A percentile compares a stretch with the other conserved stretches of the same genome.
Conservation (phyloP, 345 rosid species). For the Firmiana major region DNA sequence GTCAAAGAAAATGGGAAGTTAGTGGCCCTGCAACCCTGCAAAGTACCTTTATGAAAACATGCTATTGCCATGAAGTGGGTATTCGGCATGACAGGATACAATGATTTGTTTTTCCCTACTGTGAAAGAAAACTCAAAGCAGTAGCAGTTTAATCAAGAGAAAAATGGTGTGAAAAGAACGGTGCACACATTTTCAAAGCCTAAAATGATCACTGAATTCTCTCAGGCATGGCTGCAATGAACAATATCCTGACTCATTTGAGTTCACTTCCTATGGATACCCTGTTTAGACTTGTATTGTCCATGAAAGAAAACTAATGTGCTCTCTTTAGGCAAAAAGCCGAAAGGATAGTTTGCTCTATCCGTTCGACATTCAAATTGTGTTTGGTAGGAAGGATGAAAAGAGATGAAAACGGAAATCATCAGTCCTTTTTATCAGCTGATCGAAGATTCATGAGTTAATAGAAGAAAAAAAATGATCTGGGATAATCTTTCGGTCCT, state of each 20-base stretch:
- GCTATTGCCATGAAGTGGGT: not conserved
- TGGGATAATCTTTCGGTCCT: not conserved
- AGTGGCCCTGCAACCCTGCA: not conserved
- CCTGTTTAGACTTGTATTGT: no score
- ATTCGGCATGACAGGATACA: conserved; percentile 6
- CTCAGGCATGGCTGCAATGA: not conserved
- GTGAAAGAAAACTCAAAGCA: not conserved
- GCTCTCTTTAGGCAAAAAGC: no score
- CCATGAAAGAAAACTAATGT: no score
- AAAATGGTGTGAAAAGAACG: not conserved
- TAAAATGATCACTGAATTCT: not conserved
- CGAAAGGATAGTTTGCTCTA: no score
- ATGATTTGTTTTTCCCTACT: not conserved
- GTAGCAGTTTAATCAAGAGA: not conserved
- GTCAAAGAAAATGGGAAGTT: not conserved
- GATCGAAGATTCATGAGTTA: no score
- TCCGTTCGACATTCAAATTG: no score
- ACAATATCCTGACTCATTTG: not conserved
- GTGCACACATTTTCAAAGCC: not conserved
- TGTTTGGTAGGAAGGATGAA: no score
- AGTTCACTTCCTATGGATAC: no score
- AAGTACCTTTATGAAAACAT: not conserved
- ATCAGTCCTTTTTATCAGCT: no score
- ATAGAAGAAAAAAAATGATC: no score
- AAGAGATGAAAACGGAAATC: no score